Evolutionary conservation across 352 stramenopile genomes (phyloP).

Genomic region (Phytopythium vexans): DNA sequence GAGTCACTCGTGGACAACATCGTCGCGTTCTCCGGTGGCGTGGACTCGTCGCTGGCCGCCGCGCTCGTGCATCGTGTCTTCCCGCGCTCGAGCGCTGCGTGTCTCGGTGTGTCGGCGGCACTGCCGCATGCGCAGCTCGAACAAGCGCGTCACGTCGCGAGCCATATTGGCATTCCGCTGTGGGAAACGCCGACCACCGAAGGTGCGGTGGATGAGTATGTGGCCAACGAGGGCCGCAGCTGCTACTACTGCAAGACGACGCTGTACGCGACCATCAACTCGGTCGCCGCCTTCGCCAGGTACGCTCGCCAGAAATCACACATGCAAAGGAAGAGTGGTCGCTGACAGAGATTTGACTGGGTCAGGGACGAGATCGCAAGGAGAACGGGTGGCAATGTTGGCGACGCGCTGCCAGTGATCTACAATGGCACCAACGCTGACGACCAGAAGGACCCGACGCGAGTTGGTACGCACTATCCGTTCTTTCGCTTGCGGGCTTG

Average conservation of each 20-base stretch:
- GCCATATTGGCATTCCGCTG: constrained; percentile 86
- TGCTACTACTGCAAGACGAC: constrained; percentile 98
- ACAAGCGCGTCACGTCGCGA: constrained; percentile 84
- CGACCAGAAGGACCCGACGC: constrained; percentile 91
- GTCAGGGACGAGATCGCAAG: constrained; percentile 4
- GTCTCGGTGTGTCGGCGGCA: constrained; percentile 91
- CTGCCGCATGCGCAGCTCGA: constrained; percentile 86
- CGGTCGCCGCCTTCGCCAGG: constrained; percentile 70
- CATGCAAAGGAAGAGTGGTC: neutral
- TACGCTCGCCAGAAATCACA: neutral
- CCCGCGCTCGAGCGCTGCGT: constrained; percentile 71
- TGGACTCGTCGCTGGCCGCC: constrained; percentile 94
- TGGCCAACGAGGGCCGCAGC: constrained; percentile 92
- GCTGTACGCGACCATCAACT: constrained; percentile 93
- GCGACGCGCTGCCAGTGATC: constrained; percentile 32
- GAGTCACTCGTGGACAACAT: constrained; percentile 51
- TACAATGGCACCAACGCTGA: constrained; percentile 98
- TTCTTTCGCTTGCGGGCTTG: constrained; percentile 1
- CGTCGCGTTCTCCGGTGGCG: constrained; percentile 92
- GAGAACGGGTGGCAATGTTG: constrained; percentile 13
- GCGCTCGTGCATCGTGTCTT: constrained; percentile 89
- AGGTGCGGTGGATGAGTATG: constrained; percentile 82
- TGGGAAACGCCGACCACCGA: constrained; percentile 88
- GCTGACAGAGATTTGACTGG: neutral
- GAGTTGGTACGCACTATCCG: constrained; percentile 43